Base-by-base conservation (phyloP, 371 early-diverging fungal species). In the Syncephalastrum contaminatum region DNA sequence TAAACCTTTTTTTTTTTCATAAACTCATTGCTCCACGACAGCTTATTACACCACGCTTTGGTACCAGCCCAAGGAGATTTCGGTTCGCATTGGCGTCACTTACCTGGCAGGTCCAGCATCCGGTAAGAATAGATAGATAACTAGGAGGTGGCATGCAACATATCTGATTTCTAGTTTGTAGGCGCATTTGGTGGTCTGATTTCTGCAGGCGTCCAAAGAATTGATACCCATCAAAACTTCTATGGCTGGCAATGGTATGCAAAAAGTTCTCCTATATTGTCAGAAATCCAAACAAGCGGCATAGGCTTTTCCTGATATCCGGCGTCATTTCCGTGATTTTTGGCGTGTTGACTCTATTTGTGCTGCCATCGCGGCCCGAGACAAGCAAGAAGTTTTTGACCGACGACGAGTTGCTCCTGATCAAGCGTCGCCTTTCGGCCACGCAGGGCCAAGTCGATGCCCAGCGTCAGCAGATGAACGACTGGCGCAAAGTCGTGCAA, bases 121-220 rank as follows among this genome's bases (percentile, higher is more conserved):
- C 15, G 77, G 65, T 65, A 51, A 8, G 48, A 14, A 51, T 4
- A 3, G 3, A 20, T 0, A 7, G 12, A 20, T 1, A 21, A 39
- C n/a, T 1, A 46, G 14, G 24, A 15, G 3, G 8, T 51, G 6
- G 6, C 49, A 13, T 8, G 0, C 12, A 22, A 24, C 19, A 20
- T 24, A 22, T 10, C 12, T 18, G 40, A 39, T 7, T 24, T 40
- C 19, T 41, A 0, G 15, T 22, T 27, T 10, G 20, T 15, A 59
- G 67, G 79, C 47, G 79, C 75, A 0, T 63, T 78, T 52, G 79
- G 79, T 44, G 79, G 79, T 24, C 45, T 78, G 8, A 78, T 78
- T 7, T 78, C 79, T 10, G 75, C 75, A 19, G 75, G 55, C 3
- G 56, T 75, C 8, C 79, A 78, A 45, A 43, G 73, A 10, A 78